Base-by-base conservation (phyloP, 352 stramenopile species). In the Pythium vanterpoolii region DNA sequence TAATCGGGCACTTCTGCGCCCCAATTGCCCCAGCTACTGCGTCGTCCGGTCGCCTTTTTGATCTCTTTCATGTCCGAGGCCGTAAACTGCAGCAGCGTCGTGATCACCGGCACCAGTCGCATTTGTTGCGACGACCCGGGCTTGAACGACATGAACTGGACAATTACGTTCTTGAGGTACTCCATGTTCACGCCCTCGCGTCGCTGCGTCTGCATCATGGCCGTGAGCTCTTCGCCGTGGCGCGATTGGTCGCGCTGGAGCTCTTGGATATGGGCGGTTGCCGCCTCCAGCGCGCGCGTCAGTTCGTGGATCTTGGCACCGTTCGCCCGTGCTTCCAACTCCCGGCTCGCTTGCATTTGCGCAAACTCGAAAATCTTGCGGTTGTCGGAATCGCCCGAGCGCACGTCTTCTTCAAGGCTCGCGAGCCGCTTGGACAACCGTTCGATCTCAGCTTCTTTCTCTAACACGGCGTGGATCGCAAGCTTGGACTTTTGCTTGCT, bases 91-190 rank as follows among this genome's bases (percentile, higher is more conserved):
- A 96, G 71, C 47, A 96, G 48, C 24, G 83, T 96, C n/a, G 82
- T 83, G 30, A 96, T 73, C 52, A 96, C 87, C 5, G 87, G 87
- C 16, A 95, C 64, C 30, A 96, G 59, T 8, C 84, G 79, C 14
- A 64, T 54, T 58, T 93, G 87, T 64, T 96, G 77, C 34, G 78
- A 90, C 31, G 87, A 95, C 4, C 85, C 85, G 0, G 81, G 79
- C 13, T 77, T 83, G 68, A 96, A 93, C 18, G 82, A 90, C 83
- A 96, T 93, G 69, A 90, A 96, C 76, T 95, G 87, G 23, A 96
- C 82, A 23, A 96, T 84, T 18, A 96, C 84, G 52, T 96, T 96
- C 64, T 96, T 96, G 30, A 96, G 68, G 64, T 96, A 96, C 54
- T 95, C 86, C 84, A 96, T 90, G 64, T 96, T 95, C 28, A 96